These are phyloP conservation scores for Monilinia polystroma DNA, from an alignment of 2,329 filamentous ascomycete genomes.

Conservation along the genomic window DNA sequence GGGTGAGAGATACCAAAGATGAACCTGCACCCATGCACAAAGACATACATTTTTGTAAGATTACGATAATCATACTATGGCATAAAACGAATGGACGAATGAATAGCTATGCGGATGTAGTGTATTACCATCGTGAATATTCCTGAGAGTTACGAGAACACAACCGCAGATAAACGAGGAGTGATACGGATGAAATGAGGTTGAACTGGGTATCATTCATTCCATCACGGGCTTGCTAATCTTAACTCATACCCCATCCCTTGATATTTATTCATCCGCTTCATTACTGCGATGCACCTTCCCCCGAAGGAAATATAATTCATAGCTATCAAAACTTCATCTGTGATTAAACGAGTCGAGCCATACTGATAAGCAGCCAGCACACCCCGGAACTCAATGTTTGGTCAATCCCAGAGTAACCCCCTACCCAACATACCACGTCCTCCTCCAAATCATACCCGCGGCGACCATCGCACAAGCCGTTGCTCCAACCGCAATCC, in stretches of 20 bases:
- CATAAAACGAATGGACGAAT: conserved; percentile 4
- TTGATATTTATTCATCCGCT: background rate
- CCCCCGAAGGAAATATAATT: no score
- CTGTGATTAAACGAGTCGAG: background rate
- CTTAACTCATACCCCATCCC: background rate
- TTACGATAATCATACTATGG: conserved; percentile 11
- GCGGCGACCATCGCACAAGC: conserved; percentile 62
- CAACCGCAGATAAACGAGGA: background rate
- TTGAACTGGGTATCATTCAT: conserved; percentile 8
- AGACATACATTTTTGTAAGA: conserved; percentile 18
- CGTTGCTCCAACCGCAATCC: conserved; percentile 77
- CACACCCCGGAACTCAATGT: background rate
- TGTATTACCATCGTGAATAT: background rate
- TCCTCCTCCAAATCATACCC: conserved; percentile 60
- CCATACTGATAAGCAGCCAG: background rate
- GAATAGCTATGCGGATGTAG: background rate
- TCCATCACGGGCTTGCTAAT: background rate
- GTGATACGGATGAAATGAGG: background rate
- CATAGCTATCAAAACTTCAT: background rate
- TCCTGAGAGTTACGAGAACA: background rate
- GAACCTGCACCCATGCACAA: conserved; percentile 6
- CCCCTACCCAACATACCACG: conserved; percentile 32
- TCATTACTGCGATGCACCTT: background rate
- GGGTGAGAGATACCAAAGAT: conserved; percentile 11
- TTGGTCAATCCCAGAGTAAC: no score